These are phyloP conservation scores for Trypanosomatidae sp. DNA, from an alignment of 208 protist species.

Conservation along the genomic window DNA sequence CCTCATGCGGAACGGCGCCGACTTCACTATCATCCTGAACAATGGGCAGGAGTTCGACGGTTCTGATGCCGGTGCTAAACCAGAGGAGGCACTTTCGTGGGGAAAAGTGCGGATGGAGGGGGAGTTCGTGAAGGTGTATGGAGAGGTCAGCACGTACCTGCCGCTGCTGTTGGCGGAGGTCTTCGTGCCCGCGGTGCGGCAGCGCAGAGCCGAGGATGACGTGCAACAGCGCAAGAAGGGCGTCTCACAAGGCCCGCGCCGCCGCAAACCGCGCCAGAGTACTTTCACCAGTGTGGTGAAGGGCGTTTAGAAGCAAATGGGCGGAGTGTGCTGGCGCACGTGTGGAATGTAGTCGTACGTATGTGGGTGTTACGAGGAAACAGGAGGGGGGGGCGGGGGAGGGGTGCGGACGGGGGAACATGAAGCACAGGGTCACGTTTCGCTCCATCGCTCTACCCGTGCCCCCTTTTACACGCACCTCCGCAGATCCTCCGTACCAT, in stretches of 20 bases:
- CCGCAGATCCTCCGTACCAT: not conserved
- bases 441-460: not conserved
- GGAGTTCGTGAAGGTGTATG: constrained; percentile 97
- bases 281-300: not conserved
- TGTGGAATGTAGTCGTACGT: not conserved
- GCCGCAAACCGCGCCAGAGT: not conserved
- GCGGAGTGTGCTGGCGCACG: not conserved
- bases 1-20: constrained; percentile 99
- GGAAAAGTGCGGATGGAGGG: constrained; percentile 97
- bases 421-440: not conserved
- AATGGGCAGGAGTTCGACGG: constrained; percentile 99
- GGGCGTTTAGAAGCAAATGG: not conserved
- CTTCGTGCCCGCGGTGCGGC: constrained; percentile 82
- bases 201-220: not conserved
- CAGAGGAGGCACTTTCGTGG: constrained; percentile 99
- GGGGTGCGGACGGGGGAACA: not conserved
- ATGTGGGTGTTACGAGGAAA: not conserved
- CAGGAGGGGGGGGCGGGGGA: not conserved
- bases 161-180: constrained; percentile 97
- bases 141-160: constrained; percentile 97
- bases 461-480: not conserved
- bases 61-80: constrained; percentile 96
- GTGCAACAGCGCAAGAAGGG: not conserved
- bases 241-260: not conserved
- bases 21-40: constrained; percentile 98